These are phyloP conservation scores for Handroanthus guayacan DNA, from an alignment of 257 asterid genomes.

Conservation along the genomic window DNA sequence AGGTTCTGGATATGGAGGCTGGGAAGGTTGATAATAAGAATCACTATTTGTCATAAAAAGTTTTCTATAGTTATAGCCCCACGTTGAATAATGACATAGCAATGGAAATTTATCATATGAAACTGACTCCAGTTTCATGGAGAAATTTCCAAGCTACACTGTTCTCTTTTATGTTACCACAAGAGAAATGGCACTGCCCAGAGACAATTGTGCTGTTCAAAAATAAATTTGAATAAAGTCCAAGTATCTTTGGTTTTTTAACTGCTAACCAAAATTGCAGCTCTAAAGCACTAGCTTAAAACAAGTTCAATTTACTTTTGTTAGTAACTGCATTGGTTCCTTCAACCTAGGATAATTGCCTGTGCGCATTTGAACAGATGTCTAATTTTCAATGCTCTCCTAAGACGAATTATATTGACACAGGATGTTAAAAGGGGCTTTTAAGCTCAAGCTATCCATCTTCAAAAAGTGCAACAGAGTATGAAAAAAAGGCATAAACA, in stretches of 20 bases:
- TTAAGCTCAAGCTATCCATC: slow-evolving; percentile 2
- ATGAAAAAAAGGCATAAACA: background rate
- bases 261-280: background rate
- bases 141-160: slow-evolving; percentile 18
- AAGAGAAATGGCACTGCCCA: background rate
- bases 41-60: background rate
- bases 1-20: slow-evolving; percentile 1
- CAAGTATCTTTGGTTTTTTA: slow-evolving; percentile 17
- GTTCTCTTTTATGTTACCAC: background rate
- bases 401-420: slow-evolving; percentile 16
- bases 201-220: background rate
- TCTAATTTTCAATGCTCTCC: background rate
- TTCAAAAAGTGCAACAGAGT: background rate
- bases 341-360: slow-evolving; percentile 13
- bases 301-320: slow-evolving; percentile 7
- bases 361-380: background rate
- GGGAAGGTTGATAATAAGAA: slow-evolving; percentile 25
- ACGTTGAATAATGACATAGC: slow-evolving; percentile 9
- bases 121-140: slow-evolving; percentile 14
- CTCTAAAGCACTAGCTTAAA: background rate
- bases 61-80: background rate
- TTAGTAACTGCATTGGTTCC: slow-evolving; percentile 1
- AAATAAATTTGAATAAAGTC: background rate
- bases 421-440: background rate
- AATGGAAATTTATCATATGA: background rate